Evolutionary conservation across 1,284 basidiomycete species (phyloP).

Genomic region (Leccinum griseonigrum): DNA sequence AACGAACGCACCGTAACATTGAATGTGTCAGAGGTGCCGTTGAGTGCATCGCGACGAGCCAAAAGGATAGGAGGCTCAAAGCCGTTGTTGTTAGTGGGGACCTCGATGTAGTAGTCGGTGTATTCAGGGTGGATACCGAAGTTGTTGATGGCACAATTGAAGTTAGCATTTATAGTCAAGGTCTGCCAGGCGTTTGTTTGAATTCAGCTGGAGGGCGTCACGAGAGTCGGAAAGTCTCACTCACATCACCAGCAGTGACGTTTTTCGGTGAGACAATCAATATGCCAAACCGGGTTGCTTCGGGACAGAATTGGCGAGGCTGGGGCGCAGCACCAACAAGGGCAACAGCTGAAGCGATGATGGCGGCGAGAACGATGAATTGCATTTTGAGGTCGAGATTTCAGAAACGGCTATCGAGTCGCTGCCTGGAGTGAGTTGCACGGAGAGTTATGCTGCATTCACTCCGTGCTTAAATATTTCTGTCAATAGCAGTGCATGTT

Average conservation of each 20-base stretch:
- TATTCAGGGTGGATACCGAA: conserved; percentile 22
- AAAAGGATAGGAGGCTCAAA: conserved; percentile 32
- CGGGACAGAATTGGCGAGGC: conserved; percentile 22
- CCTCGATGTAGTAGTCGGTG: conserved; percentile 35
- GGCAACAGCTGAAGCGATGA: conserved; percentile 13
- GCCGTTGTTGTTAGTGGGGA: conserved; percentile 32
- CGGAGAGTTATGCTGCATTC: not conserved
- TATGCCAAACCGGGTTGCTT: conserved; percentile 25
- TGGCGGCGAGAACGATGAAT: conserved; percentile 14
- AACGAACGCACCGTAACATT: not conserved
- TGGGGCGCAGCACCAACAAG: conserved; percentile 21
- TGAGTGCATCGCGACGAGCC: conserved; percentile 15
- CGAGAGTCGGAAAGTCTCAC: not conserved
- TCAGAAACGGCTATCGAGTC: not conserved
- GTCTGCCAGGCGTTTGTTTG: not conserved
- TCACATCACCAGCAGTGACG: conserved; percentile 28
- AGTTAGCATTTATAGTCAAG: conserved; percentile 20
- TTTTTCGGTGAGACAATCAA: conserved; percentile 23
- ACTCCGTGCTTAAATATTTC: not conserved
- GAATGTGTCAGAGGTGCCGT: not conserved
- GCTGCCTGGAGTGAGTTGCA: not conserved
- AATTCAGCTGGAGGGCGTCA: conserved; percentile 3
- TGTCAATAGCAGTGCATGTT: not conserved
- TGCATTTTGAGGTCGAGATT: not conserved
- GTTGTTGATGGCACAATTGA: conserved; percentile 23